Evolutionary conservation across 1,139 yeast genomes (phyloP), one percentile per base, ranked within the genome.

Genomic region (Diutina neorugosa): DNA sequence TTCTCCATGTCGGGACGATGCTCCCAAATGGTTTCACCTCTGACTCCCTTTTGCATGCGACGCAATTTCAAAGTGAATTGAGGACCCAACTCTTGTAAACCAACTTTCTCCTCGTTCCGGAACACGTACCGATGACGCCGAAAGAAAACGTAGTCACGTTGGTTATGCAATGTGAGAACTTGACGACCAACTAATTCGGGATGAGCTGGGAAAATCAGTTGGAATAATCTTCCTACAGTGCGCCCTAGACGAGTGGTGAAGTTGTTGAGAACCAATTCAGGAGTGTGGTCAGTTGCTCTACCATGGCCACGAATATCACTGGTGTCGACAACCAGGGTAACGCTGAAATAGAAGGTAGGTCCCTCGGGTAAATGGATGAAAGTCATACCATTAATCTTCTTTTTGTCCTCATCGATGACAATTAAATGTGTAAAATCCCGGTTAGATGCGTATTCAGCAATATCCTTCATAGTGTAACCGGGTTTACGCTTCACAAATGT

Each of bases 181-280:
- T 93, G 97, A 61, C 98, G 79, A 42, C 98, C 98, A 67, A 86
- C 86, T 61, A 94, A 79, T 64, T 93, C 97, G 1, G 98, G 98
- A 56, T 80, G 79, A 56, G 86, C 90, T 2, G 98, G 98, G 69
- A 91, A 89, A 40, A 94, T 74, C 2, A 96, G 82, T 66, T 90
- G 98, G 70, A 93, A 93, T 57, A 93, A 70, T 57, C 95, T 76
- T 34, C 96, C 97, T 4, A 93, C 95, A 0, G 97, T 87, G 62
- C 85, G 84, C 67, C 98, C 98, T 58, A 94, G 75, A 60, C 96
- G 76, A 1, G 98, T 90, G 57, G 87, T 81, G 72, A 93, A 94
- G 68, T 93, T 93, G 67, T 93, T 93, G 63, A 94, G 74, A 37
- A 93, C 83, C 53, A 93, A 78, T 66, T 93, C 98, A 2, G 98